Conservation (phyloP, 805 yeast genomes). For the Candida insectorum region DNA sequence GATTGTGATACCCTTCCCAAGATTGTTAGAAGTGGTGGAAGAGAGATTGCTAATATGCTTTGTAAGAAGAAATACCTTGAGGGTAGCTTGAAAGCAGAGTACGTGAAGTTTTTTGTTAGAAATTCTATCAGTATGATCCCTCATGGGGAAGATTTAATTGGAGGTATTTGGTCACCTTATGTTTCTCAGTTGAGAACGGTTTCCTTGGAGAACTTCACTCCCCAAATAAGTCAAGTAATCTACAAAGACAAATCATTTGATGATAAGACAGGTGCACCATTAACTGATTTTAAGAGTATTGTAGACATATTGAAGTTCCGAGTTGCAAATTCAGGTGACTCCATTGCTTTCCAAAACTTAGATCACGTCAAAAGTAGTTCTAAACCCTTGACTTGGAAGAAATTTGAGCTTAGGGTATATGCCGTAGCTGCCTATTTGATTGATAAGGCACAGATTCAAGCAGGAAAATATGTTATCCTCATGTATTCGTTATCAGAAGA, state of each 20-base stretch:
- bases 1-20: slow-evolving; percentile 82
- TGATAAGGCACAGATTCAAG: slow-evolving; percentile 57
- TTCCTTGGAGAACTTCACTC: slow-evolving; percentile 59
- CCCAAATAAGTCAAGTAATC: slow-evolving; percentile 81
- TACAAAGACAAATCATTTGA: slow-evolving; percentile 73
- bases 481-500: slow-evolving; percentile 89
- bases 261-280: slow-evolving; percentile 68
- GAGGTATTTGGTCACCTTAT: slow-evolving; percentile 83
- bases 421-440: slow-evolving; percentile 71
- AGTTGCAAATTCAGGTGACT: slow-evolving; percentile 69
- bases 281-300: slow-evolving; percentile 69
- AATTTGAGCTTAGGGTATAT: slow-evolving; percentile 72
- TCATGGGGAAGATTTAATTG: slow-evolving; percentile 69
- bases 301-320: slow-evolving; percentile 78
- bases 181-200: slow-evolving; percentile 63
- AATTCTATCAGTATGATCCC: slow-evolving; percentile 64
- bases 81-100: slow-evolving; percentile 77
- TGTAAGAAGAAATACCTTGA: slow-evolving; percentile 73
- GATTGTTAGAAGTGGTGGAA: slow-evolving; percentile 77
- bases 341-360: slow-evolving; percentile 61
- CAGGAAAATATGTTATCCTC: slow-evolving; percentile 73
- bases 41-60: slow-evolving; percentile 88
- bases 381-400: slow-evolving; percentile 63
- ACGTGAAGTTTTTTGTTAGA: slow-evolving; percentile 72
- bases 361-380: slow-evolving; percentile 35